phyloP scores from a whole-genome alignment of 805 yeast species.

The Pachysolen tannophilus region DNA sequence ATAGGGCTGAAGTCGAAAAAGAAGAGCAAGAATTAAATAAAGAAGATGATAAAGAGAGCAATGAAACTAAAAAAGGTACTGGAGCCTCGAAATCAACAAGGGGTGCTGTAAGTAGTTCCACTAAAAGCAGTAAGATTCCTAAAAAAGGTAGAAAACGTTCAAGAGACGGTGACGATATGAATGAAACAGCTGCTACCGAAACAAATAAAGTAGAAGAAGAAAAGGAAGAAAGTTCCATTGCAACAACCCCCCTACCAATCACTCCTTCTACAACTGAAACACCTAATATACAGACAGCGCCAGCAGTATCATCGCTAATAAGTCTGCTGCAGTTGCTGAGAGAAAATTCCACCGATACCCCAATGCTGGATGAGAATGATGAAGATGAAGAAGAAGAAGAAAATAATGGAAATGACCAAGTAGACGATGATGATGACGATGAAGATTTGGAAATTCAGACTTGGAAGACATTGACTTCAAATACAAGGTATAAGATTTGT shows the following conservation, averaged over 20 bases:
- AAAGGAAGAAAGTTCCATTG: background rate
- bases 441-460: conserved; percentile 73
- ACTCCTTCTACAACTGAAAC: background rate
- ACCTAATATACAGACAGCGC: conserved; percentile 4
- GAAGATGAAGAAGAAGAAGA: conserved; percentile 33
- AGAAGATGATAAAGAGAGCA: conserved; percentile 29
- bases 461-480: conserved; percentile 81
- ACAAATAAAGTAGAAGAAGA: conserved; percentile 9
- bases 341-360: conserved; percentile 1
- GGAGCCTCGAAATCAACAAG: conserved; percentile 19
- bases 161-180: conserved; percentile 26
- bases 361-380: conserved; percentile 31
- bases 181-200: conserved; percentile 20
- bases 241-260: background rate
- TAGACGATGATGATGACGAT: conserved; percentile 37
- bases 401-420: conserved; percentile 20
- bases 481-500: conserved; percentile 70
- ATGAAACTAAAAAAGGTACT: conserved; percentile 13
- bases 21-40: conserved; percentile 42
- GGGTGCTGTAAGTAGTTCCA: conserved; percentile 21
- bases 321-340: conserved; percentile 12
- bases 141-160: conserved; percentile 32
- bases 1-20: conserved; percentile 60
- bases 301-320: conserved; percentile 8
- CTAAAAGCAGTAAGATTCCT: conserved; percentile 22